phyloP scores from a whole-genome alignment of 495 filamentous ascomycete species.

The Evernia prunastri region DNA sequence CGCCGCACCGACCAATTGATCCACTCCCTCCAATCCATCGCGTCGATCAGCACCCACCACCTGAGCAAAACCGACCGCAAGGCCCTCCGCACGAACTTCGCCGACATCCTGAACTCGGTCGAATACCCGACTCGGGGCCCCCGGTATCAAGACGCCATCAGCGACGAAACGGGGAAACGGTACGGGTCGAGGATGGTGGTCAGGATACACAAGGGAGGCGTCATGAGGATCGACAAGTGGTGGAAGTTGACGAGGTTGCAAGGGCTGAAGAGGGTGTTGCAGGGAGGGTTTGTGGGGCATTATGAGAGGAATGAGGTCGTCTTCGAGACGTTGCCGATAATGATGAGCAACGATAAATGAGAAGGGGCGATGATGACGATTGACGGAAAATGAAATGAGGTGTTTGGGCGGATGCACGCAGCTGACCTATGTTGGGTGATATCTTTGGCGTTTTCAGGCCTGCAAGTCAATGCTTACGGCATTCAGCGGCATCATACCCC shows the following conservation, averaged over 20 bases:
- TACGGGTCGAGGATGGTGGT: conserved; percentile 76
- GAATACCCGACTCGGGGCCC: conserved; percentile 70
- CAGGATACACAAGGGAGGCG: conserved; percentile 61
- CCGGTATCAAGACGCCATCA: conserved; percentile 62
- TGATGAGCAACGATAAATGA: conserved; percentile 1
- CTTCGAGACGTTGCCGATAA: conserved; percentile 59
- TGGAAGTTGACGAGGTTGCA: conserved; percentile 78
- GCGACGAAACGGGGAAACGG: conserved; percentile 62
- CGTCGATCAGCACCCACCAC: conserved; percentile 61
- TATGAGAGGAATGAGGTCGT: conserved; percentile 77
- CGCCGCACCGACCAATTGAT: conserved; percentile 50
- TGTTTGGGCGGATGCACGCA: neutral
- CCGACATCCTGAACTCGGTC: conserved; percentile 77
- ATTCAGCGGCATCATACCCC: neutral
- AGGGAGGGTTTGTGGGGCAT: conserved; percentile 74
- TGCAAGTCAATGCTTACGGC: neutral
- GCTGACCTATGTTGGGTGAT: neutral
- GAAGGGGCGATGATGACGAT: neutral
- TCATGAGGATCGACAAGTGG: conserved; percentile 83
- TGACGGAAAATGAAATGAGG: neutral
- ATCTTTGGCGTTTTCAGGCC: too few species aligned
- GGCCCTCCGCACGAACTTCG: conserved; percentile 67
- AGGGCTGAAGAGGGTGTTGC: conserved; percentile 66
- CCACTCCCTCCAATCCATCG: conserved; percentile 57
- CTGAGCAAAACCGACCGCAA: conserved; percentile 62